phyloP scores from a whole-genome alignment of 768 basidiomycete species.

The Tylopilus felleus region DNA sequence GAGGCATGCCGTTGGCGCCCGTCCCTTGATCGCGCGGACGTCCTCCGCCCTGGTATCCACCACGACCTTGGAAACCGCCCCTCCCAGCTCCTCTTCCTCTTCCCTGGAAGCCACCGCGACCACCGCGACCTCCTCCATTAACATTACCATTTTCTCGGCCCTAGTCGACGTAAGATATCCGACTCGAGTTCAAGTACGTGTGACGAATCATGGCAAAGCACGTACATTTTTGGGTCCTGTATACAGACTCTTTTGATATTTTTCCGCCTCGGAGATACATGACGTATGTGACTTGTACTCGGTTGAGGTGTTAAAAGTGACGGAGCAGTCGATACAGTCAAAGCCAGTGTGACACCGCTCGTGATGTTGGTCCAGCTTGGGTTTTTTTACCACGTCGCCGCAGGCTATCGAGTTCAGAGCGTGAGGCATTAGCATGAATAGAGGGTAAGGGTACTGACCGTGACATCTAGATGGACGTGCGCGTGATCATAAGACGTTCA shows the following conservation, averaged over 20 bases:
- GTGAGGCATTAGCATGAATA: not conserved
- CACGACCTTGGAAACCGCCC: slow-evolving; percentile 27
- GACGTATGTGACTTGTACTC: slow-evolving; percentile 81
- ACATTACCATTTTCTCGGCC: not conserved
- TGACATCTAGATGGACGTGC: slow-evolving; percentile 54
- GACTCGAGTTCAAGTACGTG: not conserved
- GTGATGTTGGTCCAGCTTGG: slow-evolving; percentile 81
- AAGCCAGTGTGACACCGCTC: slow-evolving; percentile 61
- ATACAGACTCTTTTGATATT: slow-evolving; percentile 85
- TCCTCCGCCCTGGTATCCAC: slow-evolving; percentile 28
- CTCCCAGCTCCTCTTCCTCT: slow-evolving; percentile 36
- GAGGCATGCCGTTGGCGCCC: slow-evolving; percentile 69
- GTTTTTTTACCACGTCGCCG: slow-evolving; percentile 87
- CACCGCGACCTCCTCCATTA: not conserved
- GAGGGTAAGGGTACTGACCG: slow-evolving; percentile 38
- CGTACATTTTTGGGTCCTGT: slow-evolving; percentile 63
- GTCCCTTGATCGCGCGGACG: slow-evolving; percentile 33
- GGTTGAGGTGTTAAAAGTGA: slow-evolving; percentile 68
- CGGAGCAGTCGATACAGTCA: slow-evolving; percentile 88
- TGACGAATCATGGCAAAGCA: not conserved
- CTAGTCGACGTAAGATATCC: slow-evolving; percentile 1
- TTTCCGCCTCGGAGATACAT: slow-evolving; percentile 90
- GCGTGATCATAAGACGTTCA: not conserved
- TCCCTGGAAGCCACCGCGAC: slow-evolving; percentile 13
- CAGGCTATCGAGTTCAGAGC: slow-evolving; percentile 47